Percentiles rank a stretch among this genome's conserved stretches.
These are phyloP conservation scores for Fusarium sp. DNA, from an alignment of 2,329 filamentous ascomycete species.

Conservation along the genomic window DNA sequence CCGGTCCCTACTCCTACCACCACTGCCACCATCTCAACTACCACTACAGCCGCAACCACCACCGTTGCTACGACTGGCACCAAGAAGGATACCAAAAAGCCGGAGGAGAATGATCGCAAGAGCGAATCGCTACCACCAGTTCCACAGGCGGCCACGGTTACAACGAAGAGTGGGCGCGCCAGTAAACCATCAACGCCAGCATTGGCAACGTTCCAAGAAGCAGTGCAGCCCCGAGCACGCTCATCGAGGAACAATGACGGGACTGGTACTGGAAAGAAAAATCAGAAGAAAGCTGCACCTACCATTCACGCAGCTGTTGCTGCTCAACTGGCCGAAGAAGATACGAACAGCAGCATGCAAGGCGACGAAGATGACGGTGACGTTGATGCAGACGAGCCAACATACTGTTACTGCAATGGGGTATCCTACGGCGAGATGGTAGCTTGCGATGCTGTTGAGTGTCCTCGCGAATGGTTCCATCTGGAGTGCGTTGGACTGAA, in stretches of 20 bases:
- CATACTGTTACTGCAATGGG: conserved; percentile 82
- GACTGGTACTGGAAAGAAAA: conserved; percentile 61
- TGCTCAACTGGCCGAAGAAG: conserved; percentile 51
- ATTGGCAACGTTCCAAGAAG: conserved; percentile 67
- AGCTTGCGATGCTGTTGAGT: conserved; percentile 78
- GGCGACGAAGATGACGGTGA: conserved; percentile 60
- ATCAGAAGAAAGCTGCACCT: conserved; percentile 66
- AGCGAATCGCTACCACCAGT: conserved; percentile 58
- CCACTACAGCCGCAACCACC: conserved; percentile 15
- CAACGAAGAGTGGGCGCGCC: conserved; percentile 72
- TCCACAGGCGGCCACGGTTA: conserved; percentile 56
- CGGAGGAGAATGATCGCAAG: conserved; percentile 50
- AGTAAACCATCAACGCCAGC: conserved; percentile 74
- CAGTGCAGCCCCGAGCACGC: conserved; percentile 62
- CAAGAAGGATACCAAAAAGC: conserved; percentile 57
- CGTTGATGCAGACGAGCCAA: conserved; percentile 75
- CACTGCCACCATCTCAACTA: conserved; percentile 34
- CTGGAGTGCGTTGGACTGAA: conserved; percentile 82
- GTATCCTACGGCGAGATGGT: conserved; percentile 89
- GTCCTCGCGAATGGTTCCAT: conserved; percentile 84
- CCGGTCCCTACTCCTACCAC: conserved; percentile 35
- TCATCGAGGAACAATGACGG: conserved; percentile 59
- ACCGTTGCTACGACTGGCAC: conserved; percentile 35
- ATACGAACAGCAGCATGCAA: conserved; percentile 54
- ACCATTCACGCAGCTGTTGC: conserved; percentile 51